phyloP scores from a whole-genome alignment of 2,329 filamentous ascomycete species.

The Pyricularia sp. region DNA sequence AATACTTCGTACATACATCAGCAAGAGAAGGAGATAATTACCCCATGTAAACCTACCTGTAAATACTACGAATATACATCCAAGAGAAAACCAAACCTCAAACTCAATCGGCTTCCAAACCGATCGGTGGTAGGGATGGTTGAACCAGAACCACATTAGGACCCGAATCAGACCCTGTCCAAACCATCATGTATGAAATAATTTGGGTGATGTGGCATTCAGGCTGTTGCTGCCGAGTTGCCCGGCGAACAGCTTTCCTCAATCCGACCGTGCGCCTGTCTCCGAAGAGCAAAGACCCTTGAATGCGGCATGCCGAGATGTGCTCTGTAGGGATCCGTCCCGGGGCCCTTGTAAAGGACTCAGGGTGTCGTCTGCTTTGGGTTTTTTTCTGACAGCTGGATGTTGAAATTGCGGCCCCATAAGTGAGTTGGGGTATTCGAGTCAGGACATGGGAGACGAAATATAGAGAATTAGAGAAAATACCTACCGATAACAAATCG shows the following conservation, averaged over 20 bases:
- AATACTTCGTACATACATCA: not conserved
- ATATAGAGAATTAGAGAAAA: no score
- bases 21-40: not conserved
- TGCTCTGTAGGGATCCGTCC: not conserved
- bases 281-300: not conserved
- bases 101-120: not conserved
- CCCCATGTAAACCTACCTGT: not conserved
- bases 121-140: not conserved
- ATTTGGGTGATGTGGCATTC: not conserved
- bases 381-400: not conserved
- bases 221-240: not conserved
- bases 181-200: not conserved
- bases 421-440: not conserved
- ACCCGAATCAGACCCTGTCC: not conserved
- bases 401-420: not conserved
- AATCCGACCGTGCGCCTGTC: not conserved
- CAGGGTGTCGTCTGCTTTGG: not conserved
- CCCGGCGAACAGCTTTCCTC: not conserved
- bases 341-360: not conserved
- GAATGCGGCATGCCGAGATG: not conserved
- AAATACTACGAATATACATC: no score
- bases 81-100: not conserved
- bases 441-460: not conserved
- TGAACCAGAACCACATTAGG: not conserved
- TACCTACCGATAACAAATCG: no score